Evolutionary conservation across 371 early-diverging fungal genomes (phyloP).

Genomic region (Syncephalastrum contaminatum): DNA sequence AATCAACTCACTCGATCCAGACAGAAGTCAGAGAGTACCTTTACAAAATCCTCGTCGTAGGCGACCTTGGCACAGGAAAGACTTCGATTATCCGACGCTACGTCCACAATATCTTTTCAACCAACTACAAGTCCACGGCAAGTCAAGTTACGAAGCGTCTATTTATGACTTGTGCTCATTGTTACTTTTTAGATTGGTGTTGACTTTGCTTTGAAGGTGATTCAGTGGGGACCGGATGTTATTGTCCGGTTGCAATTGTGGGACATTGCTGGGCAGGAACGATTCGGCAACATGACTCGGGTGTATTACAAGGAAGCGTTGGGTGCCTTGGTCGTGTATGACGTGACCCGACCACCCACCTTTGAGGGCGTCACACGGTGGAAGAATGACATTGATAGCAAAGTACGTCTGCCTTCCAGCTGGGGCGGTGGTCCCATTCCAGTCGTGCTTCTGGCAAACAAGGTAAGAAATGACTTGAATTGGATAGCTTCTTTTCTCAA

Average conservation of each 20-base stretch:
- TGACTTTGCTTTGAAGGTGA: slow-evolving; percentile 81
- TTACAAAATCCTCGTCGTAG: slow-evolving; percentile 80
- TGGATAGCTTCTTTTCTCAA: too few relatives aligned
- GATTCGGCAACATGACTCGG: slow-evolving; percentile 77
- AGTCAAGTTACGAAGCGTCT: slow-evolving; percentile 6
- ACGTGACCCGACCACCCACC: slow-evolving; percentile 71
- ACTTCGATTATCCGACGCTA: slow-evolving; percentile 68
- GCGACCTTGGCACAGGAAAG: slow-evolving; percentile 80
- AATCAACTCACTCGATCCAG: slow-evolving; percentile 6
- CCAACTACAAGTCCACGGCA: slow-evolving; percentile 74
- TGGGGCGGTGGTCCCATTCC: slow-evolving; percentile 65
- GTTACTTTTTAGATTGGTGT: slow-evolving; percentile 64
- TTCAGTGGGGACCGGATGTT: slow-evolving; percentile 57
- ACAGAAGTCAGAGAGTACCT: slow-evolving; percentile 43
- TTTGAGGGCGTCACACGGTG: slow-evolving; percentile 74
- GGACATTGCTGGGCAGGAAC: slow-evolving; percentile 88
- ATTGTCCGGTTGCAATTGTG: slow-evolving; percentile 75
- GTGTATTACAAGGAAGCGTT: slow-evolving; percentile 83
- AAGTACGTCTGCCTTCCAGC: slow-evolving; percentile 54
- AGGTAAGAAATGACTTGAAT: slow-evolving; percentile 38
- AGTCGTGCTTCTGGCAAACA: slow-evolving; percentile 64
- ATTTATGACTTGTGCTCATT: too few relatives aligned
- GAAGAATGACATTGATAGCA: slow-evolving; percentile 67
- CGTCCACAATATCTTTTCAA: slow-evolving; percentile 72
- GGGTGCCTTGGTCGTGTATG: slow-evolving; percentile 78